Conservation (phyloP, 352 stramenopile genomes). For the Pythium vanterpoolii region DNA sequence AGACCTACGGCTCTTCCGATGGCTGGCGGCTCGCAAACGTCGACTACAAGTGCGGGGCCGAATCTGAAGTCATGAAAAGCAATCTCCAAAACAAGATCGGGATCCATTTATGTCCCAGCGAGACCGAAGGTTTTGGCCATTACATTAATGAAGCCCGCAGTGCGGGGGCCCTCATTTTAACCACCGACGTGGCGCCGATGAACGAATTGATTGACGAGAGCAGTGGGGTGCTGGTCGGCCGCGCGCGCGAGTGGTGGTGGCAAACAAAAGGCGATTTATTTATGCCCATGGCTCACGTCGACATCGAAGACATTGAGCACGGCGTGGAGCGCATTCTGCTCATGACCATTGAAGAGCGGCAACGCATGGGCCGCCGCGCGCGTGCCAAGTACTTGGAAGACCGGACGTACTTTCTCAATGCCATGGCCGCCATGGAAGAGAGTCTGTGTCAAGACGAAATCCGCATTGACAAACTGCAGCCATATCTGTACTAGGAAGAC, state of each 20-base stretch:
- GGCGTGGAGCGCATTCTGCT: conserved; percentile 68
- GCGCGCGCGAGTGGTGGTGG: conserved; percentile 66
- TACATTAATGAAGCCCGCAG: conserved; percentile 86
- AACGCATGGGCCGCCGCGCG: conserved; percentile 66
- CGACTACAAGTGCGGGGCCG: conserved; percentile 67
- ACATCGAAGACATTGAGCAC: conserved; percentile 58
- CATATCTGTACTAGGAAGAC: conserved; percentile 61
- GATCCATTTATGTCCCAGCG: conserved; percentile 70
- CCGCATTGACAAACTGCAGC: conserved; percentile 66
- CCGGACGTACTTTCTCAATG: conserved; percentile 76
- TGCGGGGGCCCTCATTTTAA: conserved; percentile 66
- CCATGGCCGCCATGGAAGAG: conserved; percentile 74
- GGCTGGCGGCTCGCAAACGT: conserved; percentile 64
- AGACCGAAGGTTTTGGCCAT: conserved; percentile 80
- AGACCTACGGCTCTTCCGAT: conserved; percentile 42
- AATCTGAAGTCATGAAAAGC: conserved; percentile 51
- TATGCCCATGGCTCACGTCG: conserved; percentile 69
- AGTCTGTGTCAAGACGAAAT: conserved; percentile 80
- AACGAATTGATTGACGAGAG: conserved; percentile 79
- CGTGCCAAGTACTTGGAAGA: conserved; percentile 74
- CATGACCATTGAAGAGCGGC: conserved; percentile 67
- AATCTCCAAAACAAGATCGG: conserved; percentile 74
- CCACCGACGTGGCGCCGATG: conserved; percentile 78
- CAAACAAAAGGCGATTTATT: conserved; percentile 82
- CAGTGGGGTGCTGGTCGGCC: conserved; percentile 66